phyloP scores from a whole-genome alignment of 331 rosid genomes.

The Rhamnella rubrinervis region DNA sequence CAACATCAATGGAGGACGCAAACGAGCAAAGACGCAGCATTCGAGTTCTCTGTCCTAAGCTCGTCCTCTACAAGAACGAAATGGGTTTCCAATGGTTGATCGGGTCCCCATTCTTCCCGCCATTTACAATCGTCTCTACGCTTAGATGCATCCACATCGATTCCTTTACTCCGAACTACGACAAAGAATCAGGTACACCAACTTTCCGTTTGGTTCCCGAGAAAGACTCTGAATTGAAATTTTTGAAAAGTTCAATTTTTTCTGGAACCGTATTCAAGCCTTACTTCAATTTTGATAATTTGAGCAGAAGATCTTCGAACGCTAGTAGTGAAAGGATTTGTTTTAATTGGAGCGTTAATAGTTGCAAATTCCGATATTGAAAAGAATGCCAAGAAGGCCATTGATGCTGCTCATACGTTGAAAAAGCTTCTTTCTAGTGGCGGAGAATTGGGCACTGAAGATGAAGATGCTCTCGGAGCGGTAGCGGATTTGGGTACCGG shows the following conservation, averaged over 20 bases:
- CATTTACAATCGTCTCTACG: conserved; percentile 71
- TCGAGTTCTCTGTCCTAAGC: conserved; percentile 53
- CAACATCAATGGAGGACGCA: conserved; percentile 35
- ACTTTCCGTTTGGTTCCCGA: neutral
- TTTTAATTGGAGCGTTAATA: conserved; percentile 59
- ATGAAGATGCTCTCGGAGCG: conserved; percentile 53
- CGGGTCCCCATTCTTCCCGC: conserved; percentile 85
- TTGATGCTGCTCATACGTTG: conserved; percentile 44
- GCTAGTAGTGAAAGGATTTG: conserved; percentile 66
- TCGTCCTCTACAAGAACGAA: conserved; percentile 37
- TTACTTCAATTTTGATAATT: conserved; percentile 3
- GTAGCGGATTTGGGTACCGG: conserved; percentile 41
- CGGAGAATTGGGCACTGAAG: conserved; percentile 2
- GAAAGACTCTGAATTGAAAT: neutral
- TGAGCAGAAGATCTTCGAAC: conserved; percentile 66
- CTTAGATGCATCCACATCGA: conserved; percentile 55
- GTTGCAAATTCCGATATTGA: conserved; percentile 37
- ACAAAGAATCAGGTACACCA: conserved; percentile 61
- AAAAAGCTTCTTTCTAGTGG: conserved; percentile 44
- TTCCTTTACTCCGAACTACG: conserved; percentile 50
- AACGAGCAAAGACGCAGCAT: conserved; percentile 36
- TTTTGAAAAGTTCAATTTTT: neutral
- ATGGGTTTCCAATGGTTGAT: conserved; percentile 67
- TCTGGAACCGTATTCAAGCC: neutral
- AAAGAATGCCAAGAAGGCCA: conserved; percentile 41